Evolutionary conservation across 164 flowering plant species (phyloP).

Genomic region (Vitis riparia): DNA sequence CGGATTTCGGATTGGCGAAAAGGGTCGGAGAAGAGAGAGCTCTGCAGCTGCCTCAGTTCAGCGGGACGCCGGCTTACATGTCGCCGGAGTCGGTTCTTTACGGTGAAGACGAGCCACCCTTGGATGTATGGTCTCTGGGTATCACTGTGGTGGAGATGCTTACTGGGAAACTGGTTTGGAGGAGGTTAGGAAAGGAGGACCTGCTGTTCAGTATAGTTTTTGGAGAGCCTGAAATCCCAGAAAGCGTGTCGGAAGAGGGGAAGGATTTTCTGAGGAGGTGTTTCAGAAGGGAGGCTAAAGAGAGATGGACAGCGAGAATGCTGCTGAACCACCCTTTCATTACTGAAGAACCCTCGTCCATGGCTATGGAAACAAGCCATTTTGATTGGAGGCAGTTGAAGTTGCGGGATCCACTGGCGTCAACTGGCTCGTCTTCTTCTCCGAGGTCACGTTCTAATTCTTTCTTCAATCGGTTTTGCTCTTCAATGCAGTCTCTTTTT

Average conservation of each 20-base stretch:
- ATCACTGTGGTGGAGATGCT: constrained; percentile 65
- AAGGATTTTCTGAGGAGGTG: constrained; percentile 56
- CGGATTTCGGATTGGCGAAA: constrained; percentile 28
- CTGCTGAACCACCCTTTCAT: constrained; percentile 59
- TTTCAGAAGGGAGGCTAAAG: constrained; percentile 41
- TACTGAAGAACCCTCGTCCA: background rate
- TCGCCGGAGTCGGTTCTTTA: constrained; percentile 51
- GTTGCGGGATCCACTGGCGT: too few relatives aligned
- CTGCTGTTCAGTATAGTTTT: constrained; percentile 38
- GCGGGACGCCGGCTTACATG: constrained; percentile 63
- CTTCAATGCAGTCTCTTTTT: too few relatives aligned
- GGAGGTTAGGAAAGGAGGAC: constrained; percentile 14
- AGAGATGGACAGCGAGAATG: constrained; percentile 71
- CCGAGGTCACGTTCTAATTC: too few relatives aligned
- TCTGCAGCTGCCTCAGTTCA: background rate
- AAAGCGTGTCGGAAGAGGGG: constrained; percentile 38
- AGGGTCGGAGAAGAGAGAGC: background rate
- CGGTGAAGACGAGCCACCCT: constrained; percentile 30
- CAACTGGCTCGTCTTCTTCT: too few relatives aligned
- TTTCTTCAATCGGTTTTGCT: too few relatives aligned
- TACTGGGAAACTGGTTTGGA: constrained; percentile 50
- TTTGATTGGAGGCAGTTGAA: too few relatives aligned
- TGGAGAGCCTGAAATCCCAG: constrained; percentile 47
- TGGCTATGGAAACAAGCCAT: too few relatives aligned
- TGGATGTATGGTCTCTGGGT: constrained; percentile 72